A percentile compares a stretch with the other conserved stretches of the same genome.
Conservation (phyloP, 1,139 yeast genomes). For the Pichia cactophila region DNA sequence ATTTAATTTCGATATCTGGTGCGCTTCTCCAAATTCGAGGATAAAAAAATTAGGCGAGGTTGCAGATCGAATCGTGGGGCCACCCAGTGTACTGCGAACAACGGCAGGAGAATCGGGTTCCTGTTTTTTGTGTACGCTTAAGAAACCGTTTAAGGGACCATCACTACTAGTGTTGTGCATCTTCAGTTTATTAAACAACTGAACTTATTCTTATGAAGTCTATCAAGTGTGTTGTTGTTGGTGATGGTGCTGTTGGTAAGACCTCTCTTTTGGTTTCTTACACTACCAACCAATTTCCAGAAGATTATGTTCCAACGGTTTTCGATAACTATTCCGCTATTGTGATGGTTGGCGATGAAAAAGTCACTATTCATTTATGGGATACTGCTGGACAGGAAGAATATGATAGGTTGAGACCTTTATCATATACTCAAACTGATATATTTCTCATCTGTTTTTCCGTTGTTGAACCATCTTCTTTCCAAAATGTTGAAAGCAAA, state of each 20-base stretch:
- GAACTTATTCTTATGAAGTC: constrained; percentile 49
- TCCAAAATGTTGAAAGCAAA: constrained; percentile 61
- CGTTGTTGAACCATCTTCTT: constrained; percentile 74
- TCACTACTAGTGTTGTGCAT: neutral
- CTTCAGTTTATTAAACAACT: neutral
- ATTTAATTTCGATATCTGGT: too few relatives aligned
- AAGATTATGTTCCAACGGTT: constrained; percentile 84
- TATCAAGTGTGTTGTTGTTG: constrained; percentile 91
- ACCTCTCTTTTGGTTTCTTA: constrained; percentile 83
- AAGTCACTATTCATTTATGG: constrained; percentile 81
- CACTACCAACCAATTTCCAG: constrained; percentile 91
- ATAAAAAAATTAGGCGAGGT: too few relatives aligned
- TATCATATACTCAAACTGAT: constrained; percentile 89
- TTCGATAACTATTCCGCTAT: constrained; percentile 87
- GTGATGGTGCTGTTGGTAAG: constrained; percentile 97
- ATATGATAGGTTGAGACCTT: constrained; percentile 83
- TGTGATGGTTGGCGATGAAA: constrained; percentile 75
- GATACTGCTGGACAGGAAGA: constrained; percentile 98
- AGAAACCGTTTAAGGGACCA: neutral
- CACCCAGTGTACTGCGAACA: too few relatives aligned
- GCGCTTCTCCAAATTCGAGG: too few relatives aligned
- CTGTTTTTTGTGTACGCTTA: neutral
- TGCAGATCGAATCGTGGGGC: too few relatives aligned
- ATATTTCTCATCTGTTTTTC: constrained; percentile 84
- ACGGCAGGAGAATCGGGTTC: neutral